phyloP scores from a whole-genome alignment of 108 stramenopile species.

The Pseudonitzschia multiseries region DNA sequence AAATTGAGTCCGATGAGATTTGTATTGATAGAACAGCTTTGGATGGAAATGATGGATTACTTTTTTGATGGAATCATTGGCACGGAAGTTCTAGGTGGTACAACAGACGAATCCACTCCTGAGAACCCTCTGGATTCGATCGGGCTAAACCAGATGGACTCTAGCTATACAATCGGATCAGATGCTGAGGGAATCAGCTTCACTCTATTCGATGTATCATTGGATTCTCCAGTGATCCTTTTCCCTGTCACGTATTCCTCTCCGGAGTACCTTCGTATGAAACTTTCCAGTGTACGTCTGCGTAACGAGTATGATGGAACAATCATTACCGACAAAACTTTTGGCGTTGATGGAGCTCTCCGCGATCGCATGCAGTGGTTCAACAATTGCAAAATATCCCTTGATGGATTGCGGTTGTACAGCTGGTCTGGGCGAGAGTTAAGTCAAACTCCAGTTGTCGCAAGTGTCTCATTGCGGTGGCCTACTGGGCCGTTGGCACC shows the following conservation, averaged over 20 bases:
- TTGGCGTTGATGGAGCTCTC: neutral
- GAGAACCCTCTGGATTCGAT: neutral
- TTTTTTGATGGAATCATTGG: constrained; percentile 80
- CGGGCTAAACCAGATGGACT: neutral
- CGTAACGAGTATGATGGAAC: constrained; percentile 43
- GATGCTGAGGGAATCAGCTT: constrained; percentile 50
- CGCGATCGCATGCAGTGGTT: constrained; percentile 56
- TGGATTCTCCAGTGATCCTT: constrained; percentile 66
- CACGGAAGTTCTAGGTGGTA: constrained; percentile 63
- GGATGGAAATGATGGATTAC: constrained; percentile 81
- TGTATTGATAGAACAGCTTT: constrained; percentile 75
- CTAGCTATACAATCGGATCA: constrained; percentile 23
- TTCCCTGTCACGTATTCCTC: constrained; percentile 70
- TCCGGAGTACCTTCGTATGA: constrained; percentile 54
- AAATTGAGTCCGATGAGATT: constrained; percentile 70
- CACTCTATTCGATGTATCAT: constrained; percentile 49
- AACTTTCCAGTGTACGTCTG: constrained; percentile 27
- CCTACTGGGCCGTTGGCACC: constrained; percentile 59
- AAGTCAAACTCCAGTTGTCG: constrained; percentile 22
- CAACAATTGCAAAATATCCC: constrained; percentile 48
- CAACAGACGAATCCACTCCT: constrained; percentile 15
- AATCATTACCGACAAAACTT: constrained; percentile 12
- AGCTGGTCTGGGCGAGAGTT: constrained; percentile 47
- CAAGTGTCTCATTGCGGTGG: constrained; percentile 48
- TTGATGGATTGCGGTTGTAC: constrained; percentile 31